A percentile compares a stretch with the other conserved stretches of the same genome.
Evolutionary conservation across 495 filamentous ascomycete species (phyloP).

Genomic region (Pseudevernia furfuracea): DNA sequence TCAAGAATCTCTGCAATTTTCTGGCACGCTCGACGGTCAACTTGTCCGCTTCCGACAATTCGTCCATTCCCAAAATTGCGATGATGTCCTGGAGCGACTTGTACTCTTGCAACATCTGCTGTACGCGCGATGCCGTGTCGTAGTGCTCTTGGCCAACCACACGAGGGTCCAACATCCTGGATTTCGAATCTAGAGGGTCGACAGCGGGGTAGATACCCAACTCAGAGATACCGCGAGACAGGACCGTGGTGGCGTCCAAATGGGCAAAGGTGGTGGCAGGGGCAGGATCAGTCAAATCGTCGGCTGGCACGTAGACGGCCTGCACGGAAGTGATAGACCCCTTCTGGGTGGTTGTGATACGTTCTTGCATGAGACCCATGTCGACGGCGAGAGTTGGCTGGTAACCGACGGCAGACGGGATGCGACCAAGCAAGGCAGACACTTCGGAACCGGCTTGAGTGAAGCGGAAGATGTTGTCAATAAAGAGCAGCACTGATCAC

Average conservation of each 20-base stretch:
- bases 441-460: conserved; percentile 99
- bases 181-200: conserved; percentile 99
- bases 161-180: conserved; percentile 98
- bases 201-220: conserved; percentile 99
- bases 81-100: conserved; percentile 99
- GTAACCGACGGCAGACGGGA: conserved; percentile 99
- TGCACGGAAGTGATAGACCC: conserved; percentile 99
- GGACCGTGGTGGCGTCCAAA: conserved; percentile 99
- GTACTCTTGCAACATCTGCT: conserved; percentile 99
- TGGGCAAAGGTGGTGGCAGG: conserved; percentile 99
- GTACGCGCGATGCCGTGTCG: conserved; percentile 83
- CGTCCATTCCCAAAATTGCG: conserved; percentile 99
- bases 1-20: conserved; percentile 99
- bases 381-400: conserved; percentile 99
- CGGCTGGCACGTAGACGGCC: conserved; percentile 99
- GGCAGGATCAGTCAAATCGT: conserved; percentile 99
- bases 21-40: conserved; percentile 99
- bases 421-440: conserved; percentile 98
- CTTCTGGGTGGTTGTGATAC: conserved; percentile 99
- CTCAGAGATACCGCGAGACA: conserved; percentile 99
- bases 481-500: conserved; percentile 79
- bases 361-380: conserved; percentile 99
- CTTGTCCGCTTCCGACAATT: conserved; percentile 97
- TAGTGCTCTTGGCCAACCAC: conserved; percentile 98
- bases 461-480: conserved; percentile 99